Conservation (phyloP, 306 rosid genomes). For the Glycyrrhiza uralensis region DNA sequence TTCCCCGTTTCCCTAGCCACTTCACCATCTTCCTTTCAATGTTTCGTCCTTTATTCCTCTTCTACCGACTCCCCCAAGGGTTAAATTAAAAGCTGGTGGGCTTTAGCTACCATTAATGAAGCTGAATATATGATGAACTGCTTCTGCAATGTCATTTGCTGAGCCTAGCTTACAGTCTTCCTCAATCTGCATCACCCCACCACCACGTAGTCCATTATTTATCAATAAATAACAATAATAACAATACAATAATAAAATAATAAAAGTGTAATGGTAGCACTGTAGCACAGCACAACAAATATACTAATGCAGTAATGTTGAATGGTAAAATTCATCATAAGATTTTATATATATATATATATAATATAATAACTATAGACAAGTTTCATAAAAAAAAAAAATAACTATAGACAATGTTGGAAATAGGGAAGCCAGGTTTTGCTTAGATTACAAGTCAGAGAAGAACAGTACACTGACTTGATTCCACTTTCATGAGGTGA, state of each 20-base stretch:
- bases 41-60: constrained; percentile 13
- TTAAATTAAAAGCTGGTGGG: neutral
- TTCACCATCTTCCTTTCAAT: neutral
- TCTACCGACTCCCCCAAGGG: neutral
- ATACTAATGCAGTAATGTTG: too few species aligned
- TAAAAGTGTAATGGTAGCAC: neutral
- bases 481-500: constrained; percentile 29
- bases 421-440: constrained; percentile 31
- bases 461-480: constrained; percentile 40
- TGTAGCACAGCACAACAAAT: neutral
- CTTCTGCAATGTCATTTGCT: constrained; percentile 72
- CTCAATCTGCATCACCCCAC: constrained; percentile 66
- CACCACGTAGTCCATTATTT: constrained; percentile 10
- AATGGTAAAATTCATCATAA: too few species aligned
- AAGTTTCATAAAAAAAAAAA: too few species aligned
- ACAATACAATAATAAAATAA: neutral
- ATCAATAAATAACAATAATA: neutral
- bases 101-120: constrained; percentile 48
- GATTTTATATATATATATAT: too few species aligned
- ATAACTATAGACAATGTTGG: constrained; percentile 12
- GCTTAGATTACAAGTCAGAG: constrained; percentile 54
- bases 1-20: constrained; percentile 38
- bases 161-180: constrained; percentile 72
- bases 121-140: constrained; percentile 69
- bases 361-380: too few species aligned